phyloP scores from a whole-genome alignment of 169 alveolate genomes.

The Plasmodium coatneyi region DNA sequence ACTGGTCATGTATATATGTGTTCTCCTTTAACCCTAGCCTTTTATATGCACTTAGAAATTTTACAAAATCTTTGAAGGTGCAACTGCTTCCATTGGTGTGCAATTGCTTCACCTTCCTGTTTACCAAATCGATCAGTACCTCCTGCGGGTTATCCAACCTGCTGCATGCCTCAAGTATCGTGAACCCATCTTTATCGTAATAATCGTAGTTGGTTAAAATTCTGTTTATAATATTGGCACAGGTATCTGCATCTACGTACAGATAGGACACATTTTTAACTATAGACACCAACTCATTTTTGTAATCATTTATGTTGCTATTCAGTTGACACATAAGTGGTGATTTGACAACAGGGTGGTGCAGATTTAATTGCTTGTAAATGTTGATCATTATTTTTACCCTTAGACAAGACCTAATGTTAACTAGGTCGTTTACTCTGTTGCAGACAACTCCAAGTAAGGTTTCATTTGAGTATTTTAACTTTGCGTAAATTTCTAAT shows the following conservation, averaged over 20 bases:
- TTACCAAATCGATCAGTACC: neutral
- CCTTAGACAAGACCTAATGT: conserved; percentile 44
- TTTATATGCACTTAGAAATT: conserved; percentile 48
- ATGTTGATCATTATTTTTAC: conserved; percentile 42
- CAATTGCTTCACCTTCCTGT: conserved; percentile 25
- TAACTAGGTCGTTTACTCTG: conserved; percentile 30
- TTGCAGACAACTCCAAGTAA: conserved; percentile 46
- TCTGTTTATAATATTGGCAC: conserved; percentile 28
- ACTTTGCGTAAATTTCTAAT: conserved; percentile 47
- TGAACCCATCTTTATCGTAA: conserved; percentile 52
- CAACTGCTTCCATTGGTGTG: conserved; percentile 12
- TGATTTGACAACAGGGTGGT: conserved; percentile 49
- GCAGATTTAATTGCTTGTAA: conserved; percentile 60
- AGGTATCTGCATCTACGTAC: conserved; percentile 15
- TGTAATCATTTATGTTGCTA: conserved; percentile 53
- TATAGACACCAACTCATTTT: conserved; percentile 30
- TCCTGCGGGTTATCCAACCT: conserved; percentile 19
- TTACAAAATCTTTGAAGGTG: conserved; percentile 44
- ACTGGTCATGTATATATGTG: conserved; percentile 55
- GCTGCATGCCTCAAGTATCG: conserved; percentile 27
- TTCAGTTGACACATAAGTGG: conserved; percentile 21
- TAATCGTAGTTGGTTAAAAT: conserved; percentile 34
- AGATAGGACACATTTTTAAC: conserved; percentile 49
- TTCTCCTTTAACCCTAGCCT: conserved; percentile 29
- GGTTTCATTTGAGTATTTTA: conserved; percentile 72